These are phyloP conservation scores for Sporothrix euskadiensis DNA, from an alignment of 2,329 filamentous ascomycete species.

Conservation along the genomic window DNA sequence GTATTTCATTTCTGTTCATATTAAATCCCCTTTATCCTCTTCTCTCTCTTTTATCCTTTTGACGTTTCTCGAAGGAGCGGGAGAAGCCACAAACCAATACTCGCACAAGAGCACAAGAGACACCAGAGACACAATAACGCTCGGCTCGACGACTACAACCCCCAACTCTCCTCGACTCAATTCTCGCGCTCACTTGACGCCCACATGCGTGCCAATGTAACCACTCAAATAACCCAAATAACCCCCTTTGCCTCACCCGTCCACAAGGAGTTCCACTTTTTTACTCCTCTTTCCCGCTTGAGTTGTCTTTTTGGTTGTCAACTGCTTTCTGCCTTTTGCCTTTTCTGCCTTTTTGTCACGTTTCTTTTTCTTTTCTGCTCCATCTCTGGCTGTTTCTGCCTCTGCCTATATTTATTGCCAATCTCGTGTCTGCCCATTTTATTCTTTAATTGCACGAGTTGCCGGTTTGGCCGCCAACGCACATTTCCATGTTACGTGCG, in stretches of 20 bases:
- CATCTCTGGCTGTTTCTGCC: background rate
- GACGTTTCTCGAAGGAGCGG: background rate
- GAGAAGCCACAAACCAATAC: background rate
- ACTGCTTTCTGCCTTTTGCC: constrained; percentile 34
- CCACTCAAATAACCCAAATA: background rate
- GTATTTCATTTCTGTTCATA: background rate
- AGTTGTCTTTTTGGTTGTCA: constrained; percentile 18
- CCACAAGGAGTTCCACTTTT: constrained; percentile 22
- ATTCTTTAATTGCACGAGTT: constrained; percentile 17
- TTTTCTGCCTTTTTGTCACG: constrained; percentile 57
- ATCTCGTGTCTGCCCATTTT: background rate
- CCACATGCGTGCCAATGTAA: constrained; percentile 17
- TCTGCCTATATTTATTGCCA: constrained; percentile 2
- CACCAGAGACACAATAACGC: background rate
- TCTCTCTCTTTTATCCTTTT: background rate
- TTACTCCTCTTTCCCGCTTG: constrained; percentile 15
- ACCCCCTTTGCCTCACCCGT: background rate
- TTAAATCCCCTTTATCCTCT: background rate
- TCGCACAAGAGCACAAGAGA: background rate
- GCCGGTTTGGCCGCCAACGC: background rate
- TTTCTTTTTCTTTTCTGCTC: background rate
- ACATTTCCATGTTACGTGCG: constrained; percentile 20
- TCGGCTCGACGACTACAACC: background rate
- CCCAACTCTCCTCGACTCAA: background rate
- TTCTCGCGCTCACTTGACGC: background rate